A percentile compares a stretch with the other conserved stretches of the same genome.
phyloP scores from a whole-genome alignment of 164 flowering plant species.

The Buxus sempervirens region DNA sequence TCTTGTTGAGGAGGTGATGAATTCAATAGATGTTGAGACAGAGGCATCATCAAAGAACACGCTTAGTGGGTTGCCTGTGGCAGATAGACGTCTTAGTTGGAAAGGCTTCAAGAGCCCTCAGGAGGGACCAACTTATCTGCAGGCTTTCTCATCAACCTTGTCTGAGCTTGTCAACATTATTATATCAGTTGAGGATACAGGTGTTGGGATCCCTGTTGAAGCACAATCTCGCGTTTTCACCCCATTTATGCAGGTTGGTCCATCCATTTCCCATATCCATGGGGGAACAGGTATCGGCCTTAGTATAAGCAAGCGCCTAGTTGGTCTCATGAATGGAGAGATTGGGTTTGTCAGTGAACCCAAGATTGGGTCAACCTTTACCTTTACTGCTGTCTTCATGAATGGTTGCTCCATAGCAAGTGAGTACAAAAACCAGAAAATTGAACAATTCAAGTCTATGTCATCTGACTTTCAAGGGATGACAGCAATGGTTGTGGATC shows the following conservation, averaged over 20 bases:
- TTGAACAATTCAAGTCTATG: slow-evolving; percentile 32
- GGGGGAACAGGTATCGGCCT: slow-evolving; percentile 97
- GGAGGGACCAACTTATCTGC: slow-evolving; percentile 30
- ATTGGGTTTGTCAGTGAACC: slow-evolving; percentile 64
- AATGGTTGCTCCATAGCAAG: slow-evolving; percentile 30
- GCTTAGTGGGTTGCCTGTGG: slow-evolving; percentile 84
- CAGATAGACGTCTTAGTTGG: slow-evolving; percentile 80
- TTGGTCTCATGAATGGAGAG: slow-evolving; percentile 71
- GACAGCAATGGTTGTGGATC: slow-evolving; percentile 72
- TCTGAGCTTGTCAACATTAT: slow-evolving; percentile 44
- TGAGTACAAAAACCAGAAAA: slow-evolving; percentile 38
- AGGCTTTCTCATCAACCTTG: slow-evolving; percentile 23
- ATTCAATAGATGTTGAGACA: slow-evolving; percentile 45
- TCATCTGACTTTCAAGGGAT: slow-evolving; percentile 59
- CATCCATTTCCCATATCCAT: slow-evolving; percentile 59
- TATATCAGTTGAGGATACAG: slow-evolving; percentile 77
- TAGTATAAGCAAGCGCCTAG: slow-evolving; percentile 75
- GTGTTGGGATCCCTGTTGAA: slow-evolving; percentile 63
- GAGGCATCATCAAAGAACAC: slow-evolving; percentile 47
- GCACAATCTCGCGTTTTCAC: slow-evolving; percentile 63
- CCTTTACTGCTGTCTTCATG: slow-evolving; percentile 58
- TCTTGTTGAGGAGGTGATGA: slow-evolving; percentile 71
- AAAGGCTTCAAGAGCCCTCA: slow-evolving; percentile 48
- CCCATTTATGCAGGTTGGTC: slow-evolving; percentile 77
- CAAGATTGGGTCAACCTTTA: slow-evolving; percentile 55